A percentile compares a stretch with the other conserved stretches of the same genome.
Conservation (phyloP, 305 asterid species). For the Ilex paraguariensis region DNA sequence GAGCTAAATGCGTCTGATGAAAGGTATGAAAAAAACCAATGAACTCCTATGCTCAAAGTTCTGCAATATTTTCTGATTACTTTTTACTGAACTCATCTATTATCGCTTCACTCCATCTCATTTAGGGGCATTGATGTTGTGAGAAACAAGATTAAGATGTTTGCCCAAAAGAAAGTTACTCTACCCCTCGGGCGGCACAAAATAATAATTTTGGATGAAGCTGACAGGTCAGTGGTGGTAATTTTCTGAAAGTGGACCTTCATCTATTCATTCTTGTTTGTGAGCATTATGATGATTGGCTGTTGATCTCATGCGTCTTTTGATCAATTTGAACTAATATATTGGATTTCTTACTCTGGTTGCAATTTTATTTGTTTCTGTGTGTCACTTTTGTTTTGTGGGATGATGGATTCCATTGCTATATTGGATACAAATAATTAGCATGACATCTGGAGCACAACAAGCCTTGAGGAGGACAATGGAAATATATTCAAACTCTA, state of each 20-base stretch:
- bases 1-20: slow-evolving; percentile 98
- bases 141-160: slow-evolving; percentile 97
- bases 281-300: not conserved
- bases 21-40: slow-evolving; percentile 34
- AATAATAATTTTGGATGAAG: slow-evolving; percentile 83
- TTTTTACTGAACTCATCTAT: slow-evolving; percentile 1
- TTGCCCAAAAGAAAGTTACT: slow-evolving; percentile 94
- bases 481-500: slow-evolving; percentile 93
- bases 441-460: slow-evolving; percentile 99
- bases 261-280: not conserved
- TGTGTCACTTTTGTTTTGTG: slow-evolving; percentile 3
- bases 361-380: slow-evolving; percentile 11
- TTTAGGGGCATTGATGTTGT: slow-evolving; percentile 93
- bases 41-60: not conserved
- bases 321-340: slow-evolving; percentile 1
- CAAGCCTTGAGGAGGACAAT: slow-evolving; percentile 98
- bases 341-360: slow-evolving; percentile 1
- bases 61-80: slow-evolving; percentile 1
- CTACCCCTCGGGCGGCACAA: slow-evolving; percentile 92
- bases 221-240: slow-evolving; percentile 68
- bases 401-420: slow-evolving; percentile 15
- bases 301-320: not conserved
- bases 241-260: too few species aligned
- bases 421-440: slow-evolving; percentile 28
- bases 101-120: slow-evolving; percentile 6